These are phyloP conservation scores for Gastrolobium villosum DNA, from an alignment of 306 rosid genomes.

Conservation along the genomic window DNA sequence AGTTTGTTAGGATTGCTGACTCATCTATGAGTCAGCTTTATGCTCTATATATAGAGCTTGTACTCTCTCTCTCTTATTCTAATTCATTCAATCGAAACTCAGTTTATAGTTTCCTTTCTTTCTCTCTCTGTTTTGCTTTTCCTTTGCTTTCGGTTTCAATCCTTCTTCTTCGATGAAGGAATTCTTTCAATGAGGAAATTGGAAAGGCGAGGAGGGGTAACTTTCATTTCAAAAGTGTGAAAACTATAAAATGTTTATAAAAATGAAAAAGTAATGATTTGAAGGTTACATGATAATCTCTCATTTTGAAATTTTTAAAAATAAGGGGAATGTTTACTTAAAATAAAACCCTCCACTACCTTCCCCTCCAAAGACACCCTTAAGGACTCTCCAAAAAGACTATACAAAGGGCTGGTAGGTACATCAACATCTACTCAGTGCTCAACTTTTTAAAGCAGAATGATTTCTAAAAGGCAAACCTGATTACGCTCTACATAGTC, in stretches of 20 bases:
- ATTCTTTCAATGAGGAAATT: too few relatives aligned
- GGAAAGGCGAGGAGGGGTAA: neutral
- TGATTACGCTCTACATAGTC: slow-evolving; percentile 98
- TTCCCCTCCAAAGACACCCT: slow-evolving; percentile 29
- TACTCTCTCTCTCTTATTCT: too few relatives aligned
- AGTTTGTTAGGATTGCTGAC: too few relatives aligned
- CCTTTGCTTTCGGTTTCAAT: too few relatives aligned
- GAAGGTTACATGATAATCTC: slow-evolving; percentile 20
- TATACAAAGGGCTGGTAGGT: slow-evolving; percentile 33
- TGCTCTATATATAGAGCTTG: too few relatives aligned
- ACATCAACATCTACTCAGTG: slow-evolving; percentile 8
- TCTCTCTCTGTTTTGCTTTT: too few relatives aligned
- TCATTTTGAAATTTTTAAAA: neutral
- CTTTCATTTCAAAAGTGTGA: slow-evolving; percentile 40
- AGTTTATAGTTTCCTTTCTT: too few relatives aligned
- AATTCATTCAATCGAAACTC: too few relatives aligned
- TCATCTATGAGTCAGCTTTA: too few relatives aligned
- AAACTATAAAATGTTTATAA: slow-evolving; percentile 5
- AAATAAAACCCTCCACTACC: slow-evolving; percentile 10
- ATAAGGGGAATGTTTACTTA: neutral
- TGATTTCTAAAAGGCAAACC: slow-evolving; percentile 58
- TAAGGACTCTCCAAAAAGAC: slow-evolving; percentile 18
- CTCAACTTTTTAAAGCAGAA: slow-evolving; percentile 30
- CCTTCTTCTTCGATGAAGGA: too few relatives aligned
- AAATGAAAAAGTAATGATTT: slow-evolving; percentile 20